These are phyloP conservation scores for Alternaria metachromatica DNA, from an alignment of 2,329 filamentous ascomycete genomes.

Conservation along the genomic window DNA sequence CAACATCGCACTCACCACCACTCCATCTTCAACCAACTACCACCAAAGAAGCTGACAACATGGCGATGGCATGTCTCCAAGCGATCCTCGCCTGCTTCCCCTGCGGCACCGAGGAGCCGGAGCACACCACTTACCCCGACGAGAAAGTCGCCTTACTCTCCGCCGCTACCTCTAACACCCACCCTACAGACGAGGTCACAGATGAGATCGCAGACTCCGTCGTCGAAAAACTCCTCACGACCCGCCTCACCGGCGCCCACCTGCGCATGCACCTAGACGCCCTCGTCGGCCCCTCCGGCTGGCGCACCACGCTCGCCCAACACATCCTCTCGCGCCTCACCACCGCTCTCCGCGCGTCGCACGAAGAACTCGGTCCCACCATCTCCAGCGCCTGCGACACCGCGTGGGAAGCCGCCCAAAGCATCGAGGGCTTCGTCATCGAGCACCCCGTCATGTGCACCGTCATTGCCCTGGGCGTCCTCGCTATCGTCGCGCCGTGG, in stretches of 20 bases:
- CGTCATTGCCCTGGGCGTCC: conserved; percentile 40
- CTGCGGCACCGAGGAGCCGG: conserved; percentile 2
- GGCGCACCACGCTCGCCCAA: conserved; percentile 41
- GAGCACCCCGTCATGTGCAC: conserved; percentile 40
- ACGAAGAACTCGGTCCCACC: conserved; percentile 30
- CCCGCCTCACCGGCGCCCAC: conserved; percentile 20
- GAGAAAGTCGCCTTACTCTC: conserved; percentile 23
- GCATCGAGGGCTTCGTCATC: conserved; percentile 36
- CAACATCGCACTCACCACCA: background rate
- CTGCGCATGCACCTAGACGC: conserved; percentile 33
- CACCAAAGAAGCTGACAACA: background rate
- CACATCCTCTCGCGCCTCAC: conserved; percentile 36
- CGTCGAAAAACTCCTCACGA: conserved; percentile 21
- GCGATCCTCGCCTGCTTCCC: conserved; percentile 20
- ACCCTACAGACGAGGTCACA: too few relatives aligned
- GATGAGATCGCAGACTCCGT: conserved; percentile 24
- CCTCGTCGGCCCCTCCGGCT: conserved; percentile 33
- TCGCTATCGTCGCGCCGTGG: conserved; percentile 37
- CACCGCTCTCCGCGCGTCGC: conserved; percentile 25
- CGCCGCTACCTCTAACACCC: background rate
- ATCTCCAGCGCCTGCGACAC: conserved; percentile 33
- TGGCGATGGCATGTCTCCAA: conserved; percentile 16
- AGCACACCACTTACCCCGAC: conserved; percentile 1
- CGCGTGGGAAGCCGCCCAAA: conserved; percentile 28
- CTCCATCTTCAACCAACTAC: background rate